A percentile compares a stretch with the other conserved stretches of the same genome.
phyloP scores from a whole-genome alignment of 768 basidiomycete species.

The Tricholoma sp. region DNA sequence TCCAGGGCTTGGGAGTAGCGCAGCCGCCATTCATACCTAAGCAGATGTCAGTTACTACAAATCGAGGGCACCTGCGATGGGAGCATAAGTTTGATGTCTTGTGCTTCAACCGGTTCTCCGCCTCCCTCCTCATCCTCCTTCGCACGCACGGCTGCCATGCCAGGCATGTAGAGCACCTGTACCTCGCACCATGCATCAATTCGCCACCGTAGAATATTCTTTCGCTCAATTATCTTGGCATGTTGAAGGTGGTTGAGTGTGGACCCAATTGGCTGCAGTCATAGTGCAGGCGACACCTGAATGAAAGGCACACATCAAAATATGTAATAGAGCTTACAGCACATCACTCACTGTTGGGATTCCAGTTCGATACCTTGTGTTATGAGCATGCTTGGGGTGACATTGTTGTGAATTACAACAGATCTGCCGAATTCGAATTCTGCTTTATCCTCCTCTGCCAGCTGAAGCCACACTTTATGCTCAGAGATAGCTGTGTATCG shows the following conservation, averaged over 20 bases:
- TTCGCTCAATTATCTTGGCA: neutral
- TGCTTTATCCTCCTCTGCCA: constrained; percentile 9
- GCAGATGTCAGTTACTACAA: neutral
- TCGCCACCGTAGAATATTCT: constrained; percentile 3
- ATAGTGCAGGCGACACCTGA: neutral
- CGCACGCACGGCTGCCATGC: neutral
- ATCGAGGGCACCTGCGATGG: neutral
- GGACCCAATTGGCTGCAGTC: neutral
- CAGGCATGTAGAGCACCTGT: constrained; percentile 12
- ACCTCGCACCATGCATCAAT: constrained; percentile 12
- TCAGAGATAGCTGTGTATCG: constrained; percentile 3
- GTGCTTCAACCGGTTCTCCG: neutral
- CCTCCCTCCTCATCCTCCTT: neutral
- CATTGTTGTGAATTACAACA: constrained; percentile 4
- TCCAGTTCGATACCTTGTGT: constrained; percentile 10
- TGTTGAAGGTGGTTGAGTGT: constrained; percentile 15
- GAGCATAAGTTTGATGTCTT: neutral
- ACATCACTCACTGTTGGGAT: neutral
- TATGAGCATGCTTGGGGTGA: constrained; percentile 19
- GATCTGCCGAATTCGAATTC: neutral
- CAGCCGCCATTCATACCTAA: constrained; percentile 11
- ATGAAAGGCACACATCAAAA: neutral
- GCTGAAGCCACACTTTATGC: constrained; percentile 4
- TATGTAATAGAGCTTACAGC: neutral
- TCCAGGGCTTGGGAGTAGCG: neutral